Evolutionary conservation across 1,284 basidiomycete genomes (phyloP).

Genomic region (Hemileia vastatrix): DNA sequence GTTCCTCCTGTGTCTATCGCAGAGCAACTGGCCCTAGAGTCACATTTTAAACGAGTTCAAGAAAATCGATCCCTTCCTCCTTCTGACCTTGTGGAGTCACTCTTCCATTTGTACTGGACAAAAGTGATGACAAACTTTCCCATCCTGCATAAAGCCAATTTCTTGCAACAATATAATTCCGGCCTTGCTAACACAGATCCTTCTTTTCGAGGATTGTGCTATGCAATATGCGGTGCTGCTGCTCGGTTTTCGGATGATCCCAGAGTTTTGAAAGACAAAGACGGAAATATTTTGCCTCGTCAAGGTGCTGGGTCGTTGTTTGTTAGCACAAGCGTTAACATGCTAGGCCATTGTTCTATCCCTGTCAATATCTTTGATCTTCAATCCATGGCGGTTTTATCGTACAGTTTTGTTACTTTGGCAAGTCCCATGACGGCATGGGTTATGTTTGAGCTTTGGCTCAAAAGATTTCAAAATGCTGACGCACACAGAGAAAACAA

Average conservation of each 20-base stretch:
- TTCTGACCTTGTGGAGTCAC: neutral
- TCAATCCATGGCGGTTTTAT: constrained; percentile 11
- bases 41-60: too few relatives aligned
- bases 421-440: constrained; percentile 14
- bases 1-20: too few relatives aligned
- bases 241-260: constrained; percentile 11
- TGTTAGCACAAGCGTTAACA: too few relatives aligned
- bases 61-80: constrained; percentile 1
- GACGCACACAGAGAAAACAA: neutral
- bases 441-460: neutral
- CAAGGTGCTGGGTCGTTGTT: constrained; percentile 7
- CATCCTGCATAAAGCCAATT: constrained; percentile 5
- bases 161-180: neutral
- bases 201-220: constrained; percentile 17
- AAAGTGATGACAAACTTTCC: constrained; percentile 2
- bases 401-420: neutral
- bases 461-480: constrained; percentile 3
- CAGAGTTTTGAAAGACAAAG: neutral
- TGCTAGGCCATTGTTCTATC: neutral
- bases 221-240: constrained; percentile 10
- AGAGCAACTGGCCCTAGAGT: too few relatives aligned
- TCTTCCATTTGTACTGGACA: constrained; percentile 5
- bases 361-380: constrained; percentile 16
- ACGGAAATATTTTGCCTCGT: neutral
- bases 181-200: neutral